Percentiles rank a stretch among this genome's conserved stretches.
Evolutionary conservation across 2,329 filamentous ascomycete species (phyloP).

Genomic region (Nakataea oryzae): DNA sequence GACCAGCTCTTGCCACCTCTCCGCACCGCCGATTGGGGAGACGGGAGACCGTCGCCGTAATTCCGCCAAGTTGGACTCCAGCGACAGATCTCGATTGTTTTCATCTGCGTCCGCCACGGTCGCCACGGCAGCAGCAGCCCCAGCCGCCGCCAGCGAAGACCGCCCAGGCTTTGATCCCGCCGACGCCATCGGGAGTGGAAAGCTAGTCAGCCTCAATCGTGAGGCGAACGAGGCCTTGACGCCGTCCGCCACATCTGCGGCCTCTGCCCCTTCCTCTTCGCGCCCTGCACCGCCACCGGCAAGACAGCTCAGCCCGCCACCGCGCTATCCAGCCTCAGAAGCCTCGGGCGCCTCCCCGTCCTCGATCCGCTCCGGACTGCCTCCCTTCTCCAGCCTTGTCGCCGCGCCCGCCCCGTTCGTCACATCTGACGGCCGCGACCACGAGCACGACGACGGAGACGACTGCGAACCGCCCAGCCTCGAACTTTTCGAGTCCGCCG

Average conservation of each 20-base stretch:
- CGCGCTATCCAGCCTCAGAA: slow-evolving; percentile 45
- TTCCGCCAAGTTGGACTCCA: neutral
- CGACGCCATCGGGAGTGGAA: neutral
- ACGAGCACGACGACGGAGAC: slow-evolving; percentile 10
- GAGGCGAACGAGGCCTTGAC: neutral
- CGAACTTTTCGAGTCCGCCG: slow-evolving; percentile 18
- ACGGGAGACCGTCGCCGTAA: neutral
- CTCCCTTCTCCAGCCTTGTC: slow-evolving; percentile 53
- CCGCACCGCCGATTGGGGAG: neutral
- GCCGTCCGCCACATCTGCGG: neutral
- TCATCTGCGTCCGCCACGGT: neutral
- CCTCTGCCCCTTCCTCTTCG: neutral
- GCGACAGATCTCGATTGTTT: neutral
- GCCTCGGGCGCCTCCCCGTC: slow-evolving; percentile 20
- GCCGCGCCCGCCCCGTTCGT: slow-evolving; percentile 15
- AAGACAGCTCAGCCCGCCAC: slow-evolving; percentile 39
- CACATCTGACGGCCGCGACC: neutral
- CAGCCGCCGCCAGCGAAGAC: neutral
- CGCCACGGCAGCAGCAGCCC: neutral
- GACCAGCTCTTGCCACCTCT: neutral
- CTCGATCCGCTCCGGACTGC: slow-evolving; percentile 32
- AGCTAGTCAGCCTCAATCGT: slow-evolving; percentile 11
- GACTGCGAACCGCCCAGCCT: slow-evolving; percentile 9
- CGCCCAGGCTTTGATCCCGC: neutral
- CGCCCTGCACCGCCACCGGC: slow-evolving; percentile 1